These are phyloP conservation scores for Aureobasidium sp. DNA, from an alignment of 2,329 filamentous ascomycete species.

Conservation along the genomic window DNA sequence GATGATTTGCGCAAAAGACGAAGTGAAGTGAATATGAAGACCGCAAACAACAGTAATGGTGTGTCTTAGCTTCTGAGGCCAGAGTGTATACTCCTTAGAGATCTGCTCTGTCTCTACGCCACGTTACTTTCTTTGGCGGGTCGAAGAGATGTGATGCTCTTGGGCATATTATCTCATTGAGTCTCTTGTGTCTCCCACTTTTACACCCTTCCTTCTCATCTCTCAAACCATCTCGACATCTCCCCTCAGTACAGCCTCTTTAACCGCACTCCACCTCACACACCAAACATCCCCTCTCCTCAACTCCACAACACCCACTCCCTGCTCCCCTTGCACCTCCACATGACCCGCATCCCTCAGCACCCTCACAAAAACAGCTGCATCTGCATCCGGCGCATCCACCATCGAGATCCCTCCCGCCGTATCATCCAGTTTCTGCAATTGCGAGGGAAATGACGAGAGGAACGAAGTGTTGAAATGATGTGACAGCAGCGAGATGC, in stretches of 20 bases:
- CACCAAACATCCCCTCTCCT: constrained; percentile 51
- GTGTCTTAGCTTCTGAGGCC: too few species aligned
- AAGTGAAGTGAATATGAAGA: too few species aligned
- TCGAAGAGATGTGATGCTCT: too few species aligned
- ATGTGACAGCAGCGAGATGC: constrained; percentile 74
- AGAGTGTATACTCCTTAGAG: too few species aligned
- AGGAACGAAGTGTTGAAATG: constrained; percentile 87
- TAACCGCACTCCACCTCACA: constrained; percentile 50
- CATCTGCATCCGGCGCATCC: constrained; percentile 73
- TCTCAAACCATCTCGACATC: constrained; percentile 56
- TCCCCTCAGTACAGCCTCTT: constrained; percentile 63
- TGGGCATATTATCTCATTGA: too few species aligned
- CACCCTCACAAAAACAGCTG: constrained; percentile 76
- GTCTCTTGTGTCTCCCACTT: too few species aligned
- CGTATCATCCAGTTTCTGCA: constrained; percentile 86
- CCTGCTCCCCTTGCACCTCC: constrained; percentile 56
- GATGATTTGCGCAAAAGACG: too few species aligned
- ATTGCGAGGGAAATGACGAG: constrained; percentile 64
- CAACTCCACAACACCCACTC: constrained; percentile 34
- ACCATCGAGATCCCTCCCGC: constrained; percentile 89
- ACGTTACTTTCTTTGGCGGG: too few species aligned
- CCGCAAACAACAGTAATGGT: too few species aligned
- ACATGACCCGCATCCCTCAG: constrained; percentile 54
- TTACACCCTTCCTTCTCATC: background rate
- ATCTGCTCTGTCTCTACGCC: too few species aligned